These are phyloP conservation scores for Lactarius sp. DNA, from an alignment of 768 basidiomycete species.

Conservation along the genomic window DNA sequence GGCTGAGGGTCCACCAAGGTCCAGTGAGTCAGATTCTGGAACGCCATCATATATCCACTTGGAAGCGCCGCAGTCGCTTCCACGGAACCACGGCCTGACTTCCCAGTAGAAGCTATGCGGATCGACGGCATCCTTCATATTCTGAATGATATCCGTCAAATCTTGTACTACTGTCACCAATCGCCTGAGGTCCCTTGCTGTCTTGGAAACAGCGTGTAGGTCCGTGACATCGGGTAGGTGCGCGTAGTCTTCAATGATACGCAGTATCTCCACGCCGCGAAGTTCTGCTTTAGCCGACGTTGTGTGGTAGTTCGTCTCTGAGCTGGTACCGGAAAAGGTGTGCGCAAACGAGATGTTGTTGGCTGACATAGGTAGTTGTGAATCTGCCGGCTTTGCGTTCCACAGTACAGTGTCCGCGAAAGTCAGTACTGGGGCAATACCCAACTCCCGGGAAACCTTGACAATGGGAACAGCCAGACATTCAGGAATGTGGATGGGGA, in stretches of 20 bases:
- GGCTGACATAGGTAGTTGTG: slow-evolving; percentile 51
- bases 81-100: slow-evolving; percentile 87
- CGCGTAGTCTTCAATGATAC: slow-evolving; percentile 82
- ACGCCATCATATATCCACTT: slow-evolving; percentile 82
- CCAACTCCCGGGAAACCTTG: slow-evolving; percentile 65
- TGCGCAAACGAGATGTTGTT: slow-evolving; percentile 72
- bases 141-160: slow-evolving; percentile 63
- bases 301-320: slow-evolving; percentile 83
- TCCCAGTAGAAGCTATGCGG: slow-evolving; percentile 87
- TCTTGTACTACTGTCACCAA: slow-evolving; percentile 68
- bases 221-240: slow-evolving; percentile 66
- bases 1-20: slow-evolving; percentile 84
- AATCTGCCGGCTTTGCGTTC: slow-evolving; percentile 70
- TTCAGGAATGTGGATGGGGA: slow-evolving; percentile 59
- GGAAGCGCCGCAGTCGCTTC: slow-evolving; percentile 44
- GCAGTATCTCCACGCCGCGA: slow-evolving; percentile 79
- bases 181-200: slow-evolving; percentile 65
- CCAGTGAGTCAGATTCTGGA: slow-evolving; percentile 49
- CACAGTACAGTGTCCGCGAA: slow-evolving; percentile 96
- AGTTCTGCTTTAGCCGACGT: slow-evolving; percentile 82
- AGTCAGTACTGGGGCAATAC: slow-evolving; percentile 90
- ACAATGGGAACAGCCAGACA: slow-evolving; percentile 76
- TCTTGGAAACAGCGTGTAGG: slow-evolving; percentile 56
- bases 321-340: slow-evolving; percentile 78
- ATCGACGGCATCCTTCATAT: slow-evolving; percentile 66